Base-by-base conservation (phyloP, 768 basidiomycete species). In the Pleurotus salmoneostramineus region DNA sequence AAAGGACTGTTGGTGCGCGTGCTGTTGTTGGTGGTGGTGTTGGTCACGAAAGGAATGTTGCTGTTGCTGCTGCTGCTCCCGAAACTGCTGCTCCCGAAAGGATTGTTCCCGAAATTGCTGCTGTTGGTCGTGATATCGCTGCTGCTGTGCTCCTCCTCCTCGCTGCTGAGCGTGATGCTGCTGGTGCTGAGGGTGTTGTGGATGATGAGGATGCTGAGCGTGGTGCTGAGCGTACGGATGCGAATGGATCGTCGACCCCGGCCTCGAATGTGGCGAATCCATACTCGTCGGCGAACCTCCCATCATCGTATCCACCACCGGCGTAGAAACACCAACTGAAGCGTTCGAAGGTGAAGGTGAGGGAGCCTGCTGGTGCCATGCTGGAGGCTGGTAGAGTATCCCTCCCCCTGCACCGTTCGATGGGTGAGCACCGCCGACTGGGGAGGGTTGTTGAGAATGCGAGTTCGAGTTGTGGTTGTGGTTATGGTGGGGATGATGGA, bases 191-290 rank as follows among this genome's bases (percentile, higher is more conserved):
- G 61, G 43, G 60, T 58, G 34, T 58, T 63, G 62, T 70, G 67
- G 83, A 74, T 75, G 81, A 82, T 56, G 77, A 72, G 76, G 77
- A 83, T 62, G 83, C 74, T 77, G 87, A 84, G 62, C 87, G 87
- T 59, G 85, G 77, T 47, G 66, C 54, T 55, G 69, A 47, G 57
- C 63, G 6, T 48, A 47, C 4, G 3, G 17, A 27, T 55, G 34
- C 3, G 21, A 27, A 4, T 45, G 44, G 6, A 51, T 5, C 11
- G 50, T 51, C 34, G 50, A 37, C 8, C 33, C 15, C 34, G 50
- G 50, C 50, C 34, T 51, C 44, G 44, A 45, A 17, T 45, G 44
- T 2, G 44, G 44, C n/a, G 50, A 35, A 35, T 51, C 36, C 14
- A 35, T 17, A 17, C 12, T 14, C 14, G 44, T 45, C 12, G 44